Conservation (phyloP, 1,284 basidiomycete species). For the Puccinia hordei region DNA sequence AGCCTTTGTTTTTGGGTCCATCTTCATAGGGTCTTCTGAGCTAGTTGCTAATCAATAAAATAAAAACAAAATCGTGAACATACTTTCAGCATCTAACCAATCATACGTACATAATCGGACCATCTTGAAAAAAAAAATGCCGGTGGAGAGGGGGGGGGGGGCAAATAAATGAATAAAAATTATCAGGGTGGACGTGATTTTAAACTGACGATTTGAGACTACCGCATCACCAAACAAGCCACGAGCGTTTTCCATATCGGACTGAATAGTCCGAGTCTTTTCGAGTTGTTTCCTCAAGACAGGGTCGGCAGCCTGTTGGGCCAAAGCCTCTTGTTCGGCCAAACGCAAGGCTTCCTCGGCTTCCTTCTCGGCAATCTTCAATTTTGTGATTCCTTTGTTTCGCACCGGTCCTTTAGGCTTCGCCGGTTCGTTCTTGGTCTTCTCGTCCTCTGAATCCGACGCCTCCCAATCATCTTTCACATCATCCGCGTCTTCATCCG, state of each 20-base stretch:
- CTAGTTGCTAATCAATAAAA: background rate
- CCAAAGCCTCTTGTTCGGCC: slow-evolving; percentile 32
- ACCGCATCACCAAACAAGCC: slow-evolving; percentile 49
- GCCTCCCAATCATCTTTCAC: slow-evolving; percentile 51
- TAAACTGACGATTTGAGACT: slow-evolving; percentile 26
- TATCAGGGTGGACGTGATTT: background rate
- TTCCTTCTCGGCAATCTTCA: slow-evolving; percentile 49
- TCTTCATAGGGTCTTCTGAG: slow-evolving; percentile 41
- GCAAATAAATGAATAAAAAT: background rate
- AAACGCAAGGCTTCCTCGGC: slow-evolving; percentile 42
- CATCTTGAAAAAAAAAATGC: background rate
- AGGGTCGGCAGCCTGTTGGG: slow-evolving; percentile 24
- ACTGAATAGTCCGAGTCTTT: slow-evolving; percentile 31
- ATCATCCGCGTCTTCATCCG: slow-evolving; percentile 47
- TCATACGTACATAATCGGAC: background rate
- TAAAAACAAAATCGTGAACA: background rate
- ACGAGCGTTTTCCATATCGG: slow-evolving; percentile 48
- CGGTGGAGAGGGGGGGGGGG: background rate
- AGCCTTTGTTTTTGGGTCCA: slow-evolving; percentile 48
- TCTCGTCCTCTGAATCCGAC: slow-evolving; percentile 24
- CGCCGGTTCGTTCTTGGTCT: background rate
- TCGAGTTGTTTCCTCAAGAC: slow-evolving; percentile 37
- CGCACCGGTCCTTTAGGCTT: slow-evolving; percentile 42
- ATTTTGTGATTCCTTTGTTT: slow-evolving; percentile 49
- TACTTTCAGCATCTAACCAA: slow-evolving; percentile 1